Base-by-base conservation (phyloP, 140 eudicot species). In the Ambrosia hybrid region DNA sequence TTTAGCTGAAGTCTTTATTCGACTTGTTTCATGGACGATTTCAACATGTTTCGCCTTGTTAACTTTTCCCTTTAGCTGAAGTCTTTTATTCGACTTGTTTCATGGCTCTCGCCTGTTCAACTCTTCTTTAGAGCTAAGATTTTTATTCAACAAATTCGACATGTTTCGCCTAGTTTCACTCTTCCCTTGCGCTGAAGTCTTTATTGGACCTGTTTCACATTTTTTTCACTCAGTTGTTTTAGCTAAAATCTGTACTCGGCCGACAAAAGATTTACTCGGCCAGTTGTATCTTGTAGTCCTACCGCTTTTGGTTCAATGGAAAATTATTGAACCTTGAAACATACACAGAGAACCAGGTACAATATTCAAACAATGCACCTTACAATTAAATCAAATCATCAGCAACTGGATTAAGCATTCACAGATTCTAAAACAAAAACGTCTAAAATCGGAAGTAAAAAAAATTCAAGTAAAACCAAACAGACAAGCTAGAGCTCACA, bases 401-500 rank as follows among this genome's bases (percentile, higher is more conserved):
- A 70, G n/a, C 75, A 75, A 76, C 58, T 34, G 36, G 37, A 46
- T 33, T 38, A 55, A 39, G 38, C 76, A 57, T 37, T 51, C 78
- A 64, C 72, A 74, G 51, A 60, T 51, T 26, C 51, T 33, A 59
- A 17, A 7, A 73, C 61, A 61, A 9, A 68, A 36, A 51, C 57
- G 10, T 70, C 38, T 16, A 64, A 77, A 43, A 21, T 14, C 41
- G 2, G 64, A 53, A 30, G 37, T 4, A 6, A 33, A 77, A 71
- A 1, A 61, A 30, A n/a, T 0, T 9, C 37, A 68, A 61, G 57
- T 36, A 51, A 78, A 66, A 13, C 64, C 17, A 49, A 67, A 34
- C 69, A 51, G 12, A 15, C 53, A 45, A 67, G 56, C 26, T 49
- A 62, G 49, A 15, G 58, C 76, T 6, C 17, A 51, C 39, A 73